Base-by-base conservation (phyloP, 768 basidiomycete species). In the Rubroboletus satanas region DNA sequence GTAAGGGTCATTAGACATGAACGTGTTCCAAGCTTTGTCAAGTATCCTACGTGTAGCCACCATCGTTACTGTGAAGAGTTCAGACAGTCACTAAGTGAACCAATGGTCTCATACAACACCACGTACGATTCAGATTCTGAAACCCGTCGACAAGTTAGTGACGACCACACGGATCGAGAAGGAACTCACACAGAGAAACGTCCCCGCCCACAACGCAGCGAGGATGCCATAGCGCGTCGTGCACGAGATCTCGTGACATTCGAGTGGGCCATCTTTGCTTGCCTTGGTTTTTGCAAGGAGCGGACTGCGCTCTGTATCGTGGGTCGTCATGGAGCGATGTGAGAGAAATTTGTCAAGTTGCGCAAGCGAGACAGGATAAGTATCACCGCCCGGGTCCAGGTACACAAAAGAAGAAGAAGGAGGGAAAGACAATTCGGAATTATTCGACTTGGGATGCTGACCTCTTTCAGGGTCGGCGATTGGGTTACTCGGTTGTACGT, bases 201-300 rank as follows among this genome's bases (percentile, higher is more conserved):
- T 83, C 0, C 82, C 86, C 7, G 76, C 70, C 85, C 85, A 89
- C 49, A 90, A 74, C 14, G 84, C 86, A 14, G 78, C 81, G 49
- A 88, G 66, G 53, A 90, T 90, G 0, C 82, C 79, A 66, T 81
- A 77, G 7, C 85, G 76, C 7, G 79, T 83, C 1, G 76, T 71
- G 21, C 64, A 66, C 3, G 84, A 76, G n/a, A 90, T 81, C 43
- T 86, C 84, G 21, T 81, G 65, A 7, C 86, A 85, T 3, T 83
- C 84, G 23, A 46, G 51, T 7, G n/a, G n/a, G 28, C 28, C 31
- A 18, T 58, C 48, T 48, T 52, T 41, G 45, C 17, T 46, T 8
- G 49, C 26, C 33, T 47, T 43, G 33, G 23, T 5, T 15, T 42
- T 54, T 8, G 37, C 33, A 4, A 74, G 58, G 28, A 75, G 59